phyloP scores from a whole-genome alignment of 345 rosid genomes.

The Barbarea vulgaris region DNA sequence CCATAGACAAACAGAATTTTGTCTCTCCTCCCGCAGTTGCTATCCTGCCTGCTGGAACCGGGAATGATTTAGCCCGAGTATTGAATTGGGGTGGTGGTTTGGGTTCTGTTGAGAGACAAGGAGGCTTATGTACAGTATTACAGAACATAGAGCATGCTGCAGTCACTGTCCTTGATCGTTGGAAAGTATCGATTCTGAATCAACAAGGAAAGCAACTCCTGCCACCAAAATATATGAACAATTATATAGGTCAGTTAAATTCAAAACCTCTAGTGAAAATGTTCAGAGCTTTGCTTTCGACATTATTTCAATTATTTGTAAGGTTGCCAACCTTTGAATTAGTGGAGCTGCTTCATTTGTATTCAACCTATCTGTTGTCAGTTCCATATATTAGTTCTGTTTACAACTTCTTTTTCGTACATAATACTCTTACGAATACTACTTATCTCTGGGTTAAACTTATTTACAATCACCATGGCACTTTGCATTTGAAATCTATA shows the following conservation, averaged over 20 bases:
- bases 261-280: constrained; percentile 8
- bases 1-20: constrained; percentile 83
- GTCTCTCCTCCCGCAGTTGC: constrained; percentile 96
- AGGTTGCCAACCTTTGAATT: constrained; percentile 7
- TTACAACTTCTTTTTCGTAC: not conserved
- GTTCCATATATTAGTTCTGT: not conserved
- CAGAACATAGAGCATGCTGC: constrained; percentile 81
- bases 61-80: constrained; percentile 92
- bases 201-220: constrained; percentile 67
- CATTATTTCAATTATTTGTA: constrained; percentile 8
- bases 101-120: constrained; percentile 81
- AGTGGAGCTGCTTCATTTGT: not conserved
- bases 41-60: constrained; percentile 94
- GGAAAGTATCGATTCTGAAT: constrained; percentile 70
- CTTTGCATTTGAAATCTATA: not conserved
- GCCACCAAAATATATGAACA: constrained; percentile 79
- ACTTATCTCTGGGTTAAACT: not conserved
- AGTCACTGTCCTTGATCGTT: constrained; percentile 86
- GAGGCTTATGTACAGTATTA: constrained; percentile 75
- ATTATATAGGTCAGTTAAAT: constrained; percentile 70
- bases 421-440: not conserved
- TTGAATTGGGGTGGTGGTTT: constrained; percentile 90
- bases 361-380: not conserved
- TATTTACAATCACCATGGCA: not conserved
- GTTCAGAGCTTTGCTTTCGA: not conserved